Percentiles rank a stretch among this genome's conserved stretches.
These are phyloP conservation scores for Phyllosticta capitalensis DNA, from an alignment of 2,329 filamentous ascomycete genomes.

Conservation along the genomic window DNA sequence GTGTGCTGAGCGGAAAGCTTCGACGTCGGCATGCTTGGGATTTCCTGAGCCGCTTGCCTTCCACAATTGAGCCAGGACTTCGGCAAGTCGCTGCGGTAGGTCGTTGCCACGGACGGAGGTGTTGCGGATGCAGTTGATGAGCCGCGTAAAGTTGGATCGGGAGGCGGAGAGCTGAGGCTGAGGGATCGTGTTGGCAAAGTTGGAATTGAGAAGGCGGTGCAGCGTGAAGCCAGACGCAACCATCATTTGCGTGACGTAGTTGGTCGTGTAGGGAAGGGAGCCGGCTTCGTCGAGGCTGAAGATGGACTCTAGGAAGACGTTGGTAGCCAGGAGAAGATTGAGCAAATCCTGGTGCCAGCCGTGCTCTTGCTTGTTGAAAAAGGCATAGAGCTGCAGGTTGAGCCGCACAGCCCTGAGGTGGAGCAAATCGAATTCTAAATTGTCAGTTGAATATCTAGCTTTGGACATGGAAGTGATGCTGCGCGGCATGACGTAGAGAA, in stretches of 20 bases:
- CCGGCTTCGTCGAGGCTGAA: conserved; percentile 46
- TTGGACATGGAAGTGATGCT: background rate
- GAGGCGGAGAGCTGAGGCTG: conserved; percentile 53
- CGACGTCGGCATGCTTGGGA: conserved; percentile 3
- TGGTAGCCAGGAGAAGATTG: conserved; percentile 63
- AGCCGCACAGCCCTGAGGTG: conserved; percentile 65
- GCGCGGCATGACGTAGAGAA: background rate
- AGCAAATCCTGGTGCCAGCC: conserved; percentile 53
- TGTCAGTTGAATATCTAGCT: background rate
- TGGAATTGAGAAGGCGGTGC: conserved; percentile 66
- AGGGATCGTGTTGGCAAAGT: conserved; percentile 54
- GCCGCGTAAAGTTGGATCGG: conserved; percentile 59
- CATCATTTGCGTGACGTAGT: conserved; percentile 77
- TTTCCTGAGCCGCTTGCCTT: conserved; percentile 42
- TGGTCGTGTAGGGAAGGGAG: conserved; percentile 57
- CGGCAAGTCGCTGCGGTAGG: conserved; percentile 67
- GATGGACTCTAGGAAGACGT: conserved; percentile 53
- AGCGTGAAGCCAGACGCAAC: conserved; percentile 71
- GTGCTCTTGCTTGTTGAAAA: conserved; percentile 55
- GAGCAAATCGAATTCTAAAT: conserved; percentile 40
- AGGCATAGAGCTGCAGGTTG: conserved; percentile 67
- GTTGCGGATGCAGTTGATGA: conserved; percentile 59
- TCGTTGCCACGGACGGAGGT: conserved; percentile 72
- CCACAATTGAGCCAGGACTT: conserved; percentile 84
- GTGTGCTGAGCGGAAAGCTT: conserved; percentile 6